Conservation (phyloP, 2,329 filamentous ascomycete species). For the Lachnellula suecica region DNA sequence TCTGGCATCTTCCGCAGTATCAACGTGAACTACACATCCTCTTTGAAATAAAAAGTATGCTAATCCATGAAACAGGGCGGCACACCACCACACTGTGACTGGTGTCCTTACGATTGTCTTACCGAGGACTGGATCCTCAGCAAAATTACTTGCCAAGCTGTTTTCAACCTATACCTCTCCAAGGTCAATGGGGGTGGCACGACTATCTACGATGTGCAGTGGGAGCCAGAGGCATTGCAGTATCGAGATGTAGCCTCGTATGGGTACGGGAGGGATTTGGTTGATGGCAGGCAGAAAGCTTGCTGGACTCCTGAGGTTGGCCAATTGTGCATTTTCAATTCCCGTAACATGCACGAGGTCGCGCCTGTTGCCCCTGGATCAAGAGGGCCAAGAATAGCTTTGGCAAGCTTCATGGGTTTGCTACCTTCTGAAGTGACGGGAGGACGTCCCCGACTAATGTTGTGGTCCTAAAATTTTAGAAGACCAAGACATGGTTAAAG, state of each 20-base stretch:
- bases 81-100: slow-evolving; percentile 10
- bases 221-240: slow-evolving; percentile 4
- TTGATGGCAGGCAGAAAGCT: neutral
- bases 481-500: no score
- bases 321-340: neutral
- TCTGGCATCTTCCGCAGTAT: slow-evolving; percentile 10
- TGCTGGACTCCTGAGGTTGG: neutral
- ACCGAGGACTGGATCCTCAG: slow-evolving; percentile 12
- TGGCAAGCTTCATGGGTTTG: neutral
- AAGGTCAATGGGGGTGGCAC: slow-evolving; percentile 4
- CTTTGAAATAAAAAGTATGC: no score
- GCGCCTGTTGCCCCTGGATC: neutral
- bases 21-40: no score
- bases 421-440: neutral
- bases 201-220: slow-evolving; percentile 7
- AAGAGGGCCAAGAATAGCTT: neutral
- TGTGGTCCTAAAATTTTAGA: neutral
- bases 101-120: slow-evolving; percentile 8
- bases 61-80: no score
- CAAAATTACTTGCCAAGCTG: slow-evolving; percentile 6
- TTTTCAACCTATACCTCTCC: slow-evolving; percentile 11
- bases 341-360: neutral
- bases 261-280: neutral
- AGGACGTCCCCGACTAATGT: neutral
- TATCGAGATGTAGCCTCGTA: slow-evolving; percentile 5